These are phyloP conservation scores for Pisolithus sp. DNA, from an alignment of 768 basidiomycete genomes.

Conservation along the genomic window DNA sequence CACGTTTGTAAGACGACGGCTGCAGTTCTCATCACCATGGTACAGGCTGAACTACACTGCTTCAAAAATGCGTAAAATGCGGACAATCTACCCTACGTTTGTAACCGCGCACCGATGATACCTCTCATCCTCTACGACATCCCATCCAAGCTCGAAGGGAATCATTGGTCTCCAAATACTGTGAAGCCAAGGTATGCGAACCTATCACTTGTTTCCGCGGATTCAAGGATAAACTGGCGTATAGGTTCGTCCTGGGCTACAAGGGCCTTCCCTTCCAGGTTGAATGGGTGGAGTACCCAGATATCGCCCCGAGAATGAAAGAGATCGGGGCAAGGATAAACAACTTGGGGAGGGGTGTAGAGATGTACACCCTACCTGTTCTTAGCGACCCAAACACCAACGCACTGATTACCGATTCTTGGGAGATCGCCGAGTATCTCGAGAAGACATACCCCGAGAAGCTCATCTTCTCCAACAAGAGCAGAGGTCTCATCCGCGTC, in stretches of 20 bases:
- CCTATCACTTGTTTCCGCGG: background rate
- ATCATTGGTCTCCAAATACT: slow-evolving; percentile 29
- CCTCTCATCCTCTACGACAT: slow-evolving; percentile 33
- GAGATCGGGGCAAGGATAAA: slow-evolving; percentile 20
- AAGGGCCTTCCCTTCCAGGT: slow-evolving; percentile 30
- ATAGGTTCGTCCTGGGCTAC: slow-evolving; percentile 26
- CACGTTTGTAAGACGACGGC: no score
- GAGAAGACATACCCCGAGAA: slow-evolving; percentile 30
- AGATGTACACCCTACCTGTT: slow-evolving; percentile 27
- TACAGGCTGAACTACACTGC: no score
- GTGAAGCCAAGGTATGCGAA: slow-evolving; percentile 30
- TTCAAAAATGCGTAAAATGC: background rate
- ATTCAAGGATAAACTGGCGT: background rate
- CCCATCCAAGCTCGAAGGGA: slow-evolving; percentile 24
- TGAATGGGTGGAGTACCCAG: slow-evolving; percentile 29
- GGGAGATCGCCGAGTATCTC: slow-evolving; percentile 30
- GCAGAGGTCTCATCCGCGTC: slow-evolving; percentile 17
- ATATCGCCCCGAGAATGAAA: slow-evolving; percentile 22
- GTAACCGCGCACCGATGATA: slow-evolving; percentile 8
- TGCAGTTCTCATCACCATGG: no score
- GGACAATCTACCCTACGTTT: no score
- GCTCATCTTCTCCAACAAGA: slow-evolving; percentile 18
- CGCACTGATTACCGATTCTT: slow-evolving; percentile 24
- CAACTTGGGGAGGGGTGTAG: slow-evolving; percentile 13
- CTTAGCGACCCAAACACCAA: slow-evolving; percentile 28